Percentiles rank a stretch among this genome's conserved stretches.
Conservation (phyloP, 2,329 filamentous ascomycete genomes). For the Alternaria incomplexa region DNA sequence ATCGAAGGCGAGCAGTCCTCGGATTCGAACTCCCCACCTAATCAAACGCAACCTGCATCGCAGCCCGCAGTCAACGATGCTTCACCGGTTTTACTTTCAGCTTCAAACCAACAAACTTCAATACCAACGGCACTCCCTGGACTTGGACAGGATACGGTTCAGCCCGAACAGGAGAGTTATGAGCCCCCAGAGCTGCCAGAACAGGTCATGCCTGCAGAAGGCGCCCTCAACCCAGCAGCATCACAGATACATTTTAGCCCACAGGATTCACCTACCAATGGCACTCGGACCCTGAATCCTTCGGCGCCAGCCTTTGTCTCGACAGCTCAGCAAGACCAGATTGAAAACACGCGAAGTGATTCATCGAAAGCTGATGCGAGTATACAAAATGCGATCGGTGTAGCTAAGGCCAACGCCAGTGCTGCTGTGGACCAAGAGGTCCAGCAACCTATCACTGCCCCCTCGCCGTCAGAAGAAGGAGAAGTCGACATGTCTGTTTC, state of each 20-base stretch:
- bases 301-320: slow-evolving; percentile 30
- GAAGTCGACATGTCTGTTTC: slow-evolving; percentile 46
- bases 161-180: neutral
- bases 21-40: neutral
- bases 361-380: neutral
- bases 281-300: neutral
- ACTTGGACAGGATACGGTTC: slow-evolving; percentile 9
- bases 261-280: neutral
- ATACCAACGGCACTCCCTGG: slow-evolving; percentile 17
- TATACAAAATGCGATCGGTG: neutral
- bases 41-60: neutral
- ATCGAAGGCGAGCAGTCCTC: slow-evolving; percentile 38
- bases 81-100: neutral
- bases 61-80: neutral
- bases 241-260: neutral
- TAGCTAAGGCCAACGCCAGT: neutral
- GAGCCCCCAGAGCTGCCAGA: neutral
- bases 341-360: neutral
- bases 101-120: neutral
- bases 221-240: neutral
- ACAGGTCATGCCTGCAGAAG: neutral
- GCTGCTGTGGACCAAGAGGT: slow-evolving; percentile 4
- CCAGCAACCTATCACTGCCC: neutral
- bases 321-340: slow-evolving; percentile 39
- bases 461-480: slow-evolving; percentile 38